Conservation (phyloP, 495 filamentous ascomycete species). For the Penicillium nucicola region DNA sequence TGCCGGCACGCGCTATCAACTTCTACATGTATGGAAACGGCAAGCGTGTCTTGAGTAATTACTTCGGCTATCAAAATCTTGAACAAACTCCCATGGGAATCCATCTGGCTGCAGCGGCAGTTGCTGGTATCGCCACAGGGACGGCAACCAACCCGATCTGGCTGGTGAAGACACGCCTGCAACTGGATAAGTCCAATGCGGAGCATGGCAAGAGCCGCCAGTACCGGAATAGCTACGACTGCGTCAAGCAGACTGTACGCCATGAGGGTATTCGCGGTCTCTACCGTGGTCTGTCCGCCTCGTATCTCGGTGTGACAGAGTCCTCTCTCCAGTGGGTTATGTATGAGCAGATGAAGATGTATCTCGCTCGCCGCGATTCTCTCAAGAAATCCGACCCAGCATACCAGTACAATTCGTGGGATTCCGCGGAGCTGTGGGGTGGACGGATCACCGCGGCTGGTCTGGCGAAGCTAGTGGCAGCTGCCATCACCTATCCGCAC, state of each 20-base stretch:
- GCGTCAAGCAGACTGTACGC: constrained; percentile 50
- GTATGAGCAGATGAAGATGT: constrained; percentile 56
- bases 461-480: constrained; percentile 53
- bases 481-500: constrained; percentile 57
- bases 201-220: constrained; percentile 40
- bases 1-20: constrained; percentile 57
- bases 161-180: constrained; percentile 58
- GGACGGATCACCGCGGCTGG: constrained; percentile 51
- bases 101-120: constrained; percentile 49
- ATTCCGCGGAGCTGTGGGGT: constrained; percentile 45
- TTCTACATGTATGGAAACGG: constrained; percentile 60
- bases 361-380: constrained; percentile 39
- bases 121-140: constrained; percentile 56
- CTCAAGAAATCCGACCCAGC: constrained; percentile 25
- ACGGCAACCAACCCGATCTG: constrained; percentile 60
- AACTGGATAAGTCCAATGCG: constrained; percentile 51
- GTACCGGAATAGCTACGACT: constrained; percentile 55
- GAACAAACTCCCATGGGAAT: constrained; percentile 44
- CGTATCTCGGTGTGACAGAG: constrained; percentile 55
- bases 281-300: constrained; percentile 53
- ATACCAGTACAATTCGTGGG: constrained; percentile 35
- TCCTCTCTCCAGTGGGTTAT: constrained; percentile 57
- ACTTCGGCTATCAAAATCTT: constrained; percentile 39
- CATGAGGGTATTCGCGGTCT: constrained; percentile 52
- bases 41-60: constrained; percentile 47